A percentile compares a stretch with the other conserved stretches of the same genome.
Conservation (phyloP, 192 early-diverging fungal species). For the Entomortierella beljakovae region DNA sequence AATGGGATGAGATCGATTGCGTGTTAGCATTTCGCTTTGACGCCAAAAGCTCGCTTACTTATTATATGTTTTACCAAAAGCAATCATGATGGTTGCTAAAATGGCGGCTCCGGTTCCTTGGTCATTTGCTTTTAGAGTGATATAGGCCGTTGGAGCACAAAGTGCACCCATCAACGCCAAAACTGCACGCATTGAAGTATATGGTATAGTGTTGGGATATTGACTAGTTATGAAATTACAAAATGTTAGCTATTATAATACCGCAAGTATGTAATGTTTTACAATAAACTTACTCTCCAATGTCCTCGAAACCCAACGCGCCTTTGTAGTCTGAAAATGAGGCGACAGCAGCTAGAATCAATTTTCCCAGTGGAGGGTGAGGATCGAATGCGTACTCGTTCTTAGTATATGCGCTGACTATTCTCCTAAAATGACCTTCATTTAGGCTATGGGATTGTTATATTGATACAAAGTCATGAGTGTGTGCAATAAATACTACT, state of each 20-base stretch:
- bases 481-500: too few relatives aligned
- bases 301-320: constrained; percentile 88
- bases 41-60: background rate
- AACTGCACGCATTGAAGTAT: constrained; percentile 77
- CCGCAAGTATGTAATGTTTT: background rate
- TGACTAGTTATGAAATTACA: background rate
- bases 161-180: constrained; percentile 80
- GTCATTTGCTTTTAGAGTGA: constrained; percentile 80
- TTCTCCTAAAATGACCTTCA: constrained; percentile 78
- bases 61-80: constrained; percentile 68
- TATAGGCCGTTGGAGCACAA: constrained; percentile 81
- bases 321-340: constrained; percentile 83
- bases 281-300: constrained; percentile 70
- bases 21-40: background rate
- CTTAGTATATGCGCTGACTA: constrained; percentile 71
- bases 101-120: constrained; percentile 75
- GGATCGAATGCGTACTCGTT: constrained; percentile 72
- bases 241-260: too few relatives aligned
- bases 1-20: background rate
- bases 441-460: too few relatives aligned
- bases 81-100: constrained; percentile 78
- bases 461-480: too few relatives aligned
- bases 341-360: constrained; percentile 65
- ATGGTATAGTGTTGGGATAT: constrained; percentile 69
- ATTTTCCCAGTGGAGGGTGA: constrained; percentile 57